phyloP scores from a whole-genome alignment of 768 basidiomycete species.

The Lactifluus piperatus region DNA sequence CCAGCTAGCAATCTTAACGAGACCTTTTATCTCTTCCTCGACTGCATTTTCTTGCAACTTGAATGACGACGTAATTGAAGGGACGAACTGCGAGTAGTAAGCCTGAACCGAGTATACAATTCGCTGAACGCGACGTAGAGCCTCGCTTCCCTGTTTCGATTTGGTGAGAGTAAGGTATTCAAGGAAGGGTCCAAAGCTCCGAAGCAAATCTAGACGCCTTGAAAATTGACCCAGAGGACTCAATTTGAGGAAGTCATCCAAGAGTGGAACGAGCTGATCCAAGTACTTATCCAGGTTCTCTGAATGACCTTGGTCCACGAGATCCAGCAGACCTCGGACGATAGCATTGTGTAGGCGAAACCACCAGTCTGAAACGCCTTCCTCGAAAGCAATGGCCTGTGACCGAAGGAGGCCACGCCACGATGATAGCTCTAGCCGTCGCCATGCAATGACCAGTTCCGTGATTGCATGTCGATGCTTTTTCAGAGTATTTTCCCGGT shows the following conservation, averaged over 20 bases:
- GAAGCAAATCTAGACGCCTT: slow-evolving; percentile 55
- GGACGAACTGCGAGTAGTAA: slow-evolving; percentile 57
- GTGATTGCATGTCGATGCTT: slow-evolving; percentile 56
- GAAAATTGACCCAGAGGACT: slow-evolving; percentile 82
- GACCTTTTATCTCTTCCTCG: slow-evolving; percentile 74
- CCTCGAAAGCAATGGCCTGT: slow-evolving; percentile 43
- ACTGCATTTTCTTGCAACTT: slow-evolving; percentile 45
- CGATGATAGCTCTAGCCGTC: slow-evolving; percentile 78
- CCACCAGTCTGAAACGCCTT: slow-evolving; percentile 67
- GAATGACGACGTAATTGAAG: slow-evolving; percentile 41
- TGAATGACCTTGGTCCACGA: slow-evolving; percentile 32
- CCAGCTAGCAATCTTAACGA: slow-evolving; percentile 97
- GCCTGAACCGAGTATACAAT: slow-evolving; percentile 52
- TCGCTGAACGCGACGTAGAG: slow-evolving; percentile 42
- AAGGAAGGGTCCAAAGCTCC: slow-evolving; percentile 54
- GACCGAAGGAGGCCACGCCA: slow-evolving; percentile 78
- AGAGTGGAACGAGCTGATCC: slow-evolving; percentile 56
- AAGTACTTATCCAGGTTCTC: slow-evolving; percentile 46
- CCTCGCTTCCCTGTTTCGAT: slow-evolving; percentile 24
- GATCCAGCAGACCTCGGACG: slow-evolving; percentile 51
- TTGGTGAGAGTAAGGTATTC: slow-evolving; percentile 30
- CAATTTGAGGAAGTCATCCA: slow-evolving; percentile 69
- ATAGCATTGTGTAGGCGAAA: slow-evolving; percentile 80
- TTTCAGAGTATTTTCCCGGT: slow-evolving; percentile 76
- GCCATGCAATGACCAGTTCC: slow-evolving; percentile 77